These are phyloP conservation scores for Neonothopanus nambi DNA, from an alignment of 1,284 basidiomycete species.

Conservation along the genomic window DNA sequence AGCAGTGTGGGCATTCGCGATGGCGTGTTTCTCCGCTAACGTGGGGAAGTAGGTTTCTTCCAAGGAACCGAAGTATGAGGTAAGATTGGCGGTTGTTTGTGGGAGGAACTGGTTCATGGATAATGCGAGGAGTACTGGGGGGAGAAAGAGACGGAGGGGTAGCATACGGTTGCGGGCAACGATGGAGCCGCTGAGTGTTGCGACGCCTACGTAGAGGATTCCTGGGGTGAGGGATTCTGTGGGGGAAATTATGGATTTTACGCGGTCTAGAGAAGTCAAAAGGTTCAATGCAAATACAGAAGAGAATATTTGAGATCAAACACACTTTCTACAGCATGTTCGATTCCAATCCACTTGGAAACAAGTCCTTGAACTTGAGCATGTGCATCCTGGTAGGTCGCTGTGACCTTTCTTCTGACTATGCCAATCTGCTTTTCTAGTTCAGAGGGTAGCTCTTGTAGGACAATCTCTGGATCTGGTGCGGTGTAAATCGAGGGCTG, in stretches of 20 bases:
- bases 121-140: constrained; percentile 65
- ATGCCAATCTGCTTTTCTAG: constrained; percentile 73
- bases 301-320: constrained; percentile 21
- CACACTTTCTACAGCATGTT: constrained; percentile 82
- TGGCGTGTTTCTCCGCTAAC: constrained; percentile 67
- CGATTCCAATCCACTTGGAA: constrained; percentile 79
- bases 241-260: constrained; percentile 79
- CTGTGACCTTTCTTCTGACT: constrained; percentile 57
- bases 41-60: constrained; percentile 73
- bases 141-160: constrained; percentile 66
- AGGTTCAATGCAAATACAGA: background rate
- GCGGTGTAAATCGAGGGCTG: constrained; percentile 82
- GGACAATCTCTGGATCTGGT: constrained; percentile 58
- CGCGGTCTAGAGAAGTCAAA: constrained; percentile 51
- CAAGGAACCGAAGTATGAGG: constrained; percentile 63
- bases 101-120: constrained; percentile 82
- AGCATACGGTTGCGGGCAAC: constrained; percentile 76
- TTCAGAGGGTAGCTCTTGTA: constrained; percentile 71
- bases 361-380: constrained; percentile 70
- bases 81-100: constrained; percentile 71
- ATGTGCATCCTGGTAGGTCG: constrained; percentile 56
- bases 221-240: constrained; percentile 86
- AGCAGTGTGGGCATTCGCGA: constrained; percentile 59
- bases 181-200: constrained; percentile 85
- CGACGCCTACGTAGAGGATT: constrained; percentile 84